These are phyloP conservation scores for Candida sithepensis DNA, from an alignment of 805 yeast genomes.

Conservation along the genomic window DNA sequence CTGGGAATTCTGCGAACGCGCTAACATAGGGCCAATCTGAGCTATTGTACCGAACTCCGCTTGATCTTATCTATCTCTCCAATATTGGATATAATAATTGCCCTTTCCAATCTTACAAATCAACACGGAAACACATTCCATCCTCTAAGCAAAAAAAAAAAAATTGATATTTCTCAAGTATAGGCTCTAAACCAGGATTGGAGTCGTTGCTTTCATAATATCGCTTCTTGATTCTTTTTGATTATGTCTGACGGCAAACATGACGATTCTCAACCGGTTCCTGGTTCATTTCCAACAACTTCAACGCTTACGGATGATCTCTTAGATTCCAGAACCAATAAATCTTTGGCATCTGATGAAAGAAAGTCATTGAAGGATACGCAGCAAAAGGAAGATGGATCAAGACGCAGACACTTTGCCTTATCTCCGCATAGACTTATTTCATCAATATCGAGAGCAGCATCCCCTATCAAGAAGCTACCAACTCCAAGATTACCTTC, in stretches of 20 bases:
- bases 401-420: conserved; percentile 13
- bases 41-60: background rate
- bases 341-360: background rate
- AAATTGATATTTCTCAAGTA: too few relatives aligned
- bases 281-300: background rate
- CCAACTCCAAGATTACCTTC: conserved; percentile 8
- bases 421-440: conserved; percentile 25
- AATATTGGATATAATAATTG: too few relatives aligned
- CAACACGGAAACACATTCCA: too few relatives aligned
- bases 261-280: background rate
- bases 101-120: background rate
- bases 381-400: background rate
- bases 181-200: too few relatives aligned
- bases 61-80: background rate
- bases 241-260: background rate
- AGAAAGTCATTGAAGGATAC: conserved; percentile 3
- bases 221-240: background rate
- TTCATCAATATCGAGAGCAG: conserved; percentile 17
- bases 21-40: background rate
- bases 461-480: conserved; percentile 15
- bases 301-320: background rate
- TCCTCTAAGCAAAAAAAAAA: too few relatives aligned
- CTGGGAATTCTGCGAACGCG: too few relatives aligned
- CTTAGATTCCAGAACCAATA: background rate
- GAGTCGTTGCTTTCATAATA: too few relatives aligned